These are phyloP conservation scores for Nosema granulosis DNA, from an alignment of 371 early-diverging fungal genomes.

Conservation along the genomic window DNA sequence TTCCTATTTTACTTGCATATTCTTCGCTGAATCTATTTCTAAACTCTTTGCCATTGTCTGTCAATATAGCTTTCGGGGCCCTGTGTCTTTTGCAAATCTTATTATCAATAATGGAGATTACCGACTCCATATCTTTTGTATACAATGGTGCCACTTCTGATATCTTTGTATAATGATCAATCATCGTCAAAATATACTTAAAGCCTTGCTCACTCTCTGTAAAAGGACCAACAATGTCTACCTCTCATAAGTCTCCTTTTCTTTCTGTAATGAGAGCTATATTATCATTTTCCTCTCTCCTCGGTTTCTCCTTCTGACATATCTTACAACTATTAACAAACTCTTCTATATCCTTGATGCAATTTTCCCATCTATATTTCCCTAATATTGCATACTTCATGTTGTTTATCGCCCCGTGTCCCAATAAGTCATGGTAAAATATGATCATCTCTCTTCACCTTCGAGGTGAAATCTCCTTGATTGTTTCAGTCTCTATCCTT, in stretches of 20 bases:
- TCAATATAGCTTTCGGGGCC: not conserved
- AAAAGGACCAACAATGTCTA: constrained; percentile 26
- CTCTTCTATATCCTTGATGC: constrained; percentile 6
- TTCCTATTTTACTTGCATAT: not conserved
- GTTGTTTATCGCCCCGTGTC: constrained; percentile 3
- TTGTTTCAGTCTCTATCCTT: no score
- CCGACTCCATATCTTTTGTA: constrained; percentile 5
- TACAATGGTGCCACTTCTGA: constrained; percentile 12
- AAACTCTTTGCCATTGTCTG: constrained; percentile 26
- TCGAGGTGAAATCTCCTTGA: no score
- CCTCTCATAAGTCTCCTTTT: constrained; percentile 7
- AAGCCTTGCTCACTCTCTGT: not conserved
- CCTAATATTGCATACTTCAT: constrained; percentile 14
- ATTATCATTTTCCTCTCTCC: not conserved
- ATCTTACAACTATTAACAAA: constrained; percentile 19
- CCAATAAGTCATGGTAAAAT: constrained; percentile 19
- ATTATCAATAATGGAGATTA: not conserved
- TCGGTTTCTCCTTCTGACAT: not conserved
- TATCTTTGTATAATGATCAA: constrained; percentile 15
- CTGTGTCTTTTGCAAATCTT: constrained; percentile 16
- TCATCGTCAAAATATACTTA: constrained; percentile 6
- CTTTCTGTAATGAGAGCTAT: not conserved
- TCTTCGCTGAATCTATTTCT: not conserved
- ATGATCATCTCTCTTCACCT: no score
- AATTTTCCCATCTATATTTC: constrained; percentile 22